Percentiles rank a stretch among this genome's conserved stretches.
phyloP scores from a whole-genome alignment of 345 rosid genomes.

The Gossypium mustelinum region DNA sequence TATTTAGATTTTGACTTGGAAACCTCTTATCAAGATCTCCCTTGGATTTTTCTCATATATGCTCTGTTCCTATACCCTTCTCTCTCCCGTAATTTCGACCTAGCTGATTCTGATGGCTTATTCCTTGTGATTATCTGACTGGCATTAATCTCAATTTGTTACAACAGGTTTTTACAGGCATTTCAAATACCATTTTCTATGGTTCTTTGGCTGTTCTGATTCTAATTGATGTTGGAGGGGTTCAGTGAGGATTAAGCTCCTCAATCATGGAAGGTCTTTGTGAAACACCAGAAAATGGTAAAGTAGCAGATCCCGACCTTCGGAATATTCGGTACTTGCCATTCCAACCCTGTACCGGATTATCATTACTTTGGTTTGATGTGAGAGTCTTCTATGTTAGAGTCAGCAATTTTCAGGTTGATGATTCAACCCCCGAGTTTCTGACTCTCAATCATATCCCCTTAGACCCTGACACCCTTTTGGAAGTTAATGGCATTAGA shows the following conservation, averaged over 20 bases:
- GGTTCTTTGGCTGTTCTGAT: slow-evolving; percentile 17
- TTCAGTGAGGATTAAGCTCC: slow-evolving; percentile 37
- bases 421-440: slow-evolving; percentile 59
- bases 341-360: slow-evolving; percentile 42
- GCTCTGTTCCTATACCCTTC: neutral
- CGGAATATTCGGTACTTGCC: slow-evolving; percentile 64
- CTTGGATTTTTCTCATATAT: neutral
- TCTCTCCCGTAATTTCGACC: neutral
- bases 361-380: slow-evolving; percentile 58
- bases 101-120: neutral
- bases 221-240: slow-evolving; percentile 23
- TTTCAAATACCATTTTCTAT: slow-evolving; percentile 9
- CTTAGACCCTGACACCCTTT: slow-evolving; percentile 56
- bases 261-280: slow-evolving; percentile 48
- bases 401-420: slow-evolving; percentile 64
- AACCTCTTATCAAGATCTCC: neutral
- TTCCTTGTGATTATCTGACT: slow-evolving; percentile 1
- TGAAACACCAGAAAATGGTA: slow-evolving; percentile 40
- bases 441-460: slow-evolving; percentile 79
- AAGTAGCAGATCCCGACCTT: slow-evolving; percentile 31
- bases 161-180: slow-evolving; percentile 21
- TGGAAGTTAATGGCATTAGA: slow-evolving; percentile 76
- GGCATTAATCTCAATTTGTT: slow-evolving; percentile 2
- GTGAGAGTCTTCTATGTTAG: slow-evolving; percentile 88
- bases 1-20: slow-evolving; percentile 19